Base-by-base conservation (phyloP, 164 flowering plant species). In the Chimonanthus salicifolius region DNA sequence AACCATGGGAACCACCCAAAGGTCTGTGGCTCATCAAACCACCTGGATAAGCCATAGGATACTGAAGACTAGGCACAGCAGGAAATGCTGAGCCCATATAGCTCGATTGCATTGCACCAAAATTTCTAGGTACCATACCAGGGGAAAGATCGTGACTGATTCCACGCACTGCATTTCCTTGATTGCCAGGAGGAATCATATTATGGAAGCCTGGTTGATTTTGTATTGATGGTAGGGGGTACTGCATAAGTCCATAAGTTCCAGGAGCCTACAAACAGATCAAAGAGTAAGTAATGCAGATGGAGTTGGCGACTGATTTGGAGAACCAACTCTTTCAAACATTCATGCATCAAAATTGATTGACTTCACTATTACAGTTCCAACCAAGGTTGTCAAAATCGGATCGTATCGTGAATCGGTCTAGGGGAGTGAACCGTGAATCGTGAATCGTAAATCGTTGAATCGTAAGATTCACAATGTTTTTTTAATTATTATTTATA, bases 221-320 rank as follows among this genome's bases (percentile, higher is more conserved):
- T 82, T 91, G 99, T 84, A 91, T 72, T 21, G 87, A 84, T 64
- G 93, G 94, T 71, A 88, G 66, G 70, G 92, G 94, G 78, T 92
- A 93, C 74, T 81, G 98, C 95, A 94, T 84, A 72, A 90, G 85
- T 20, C 99, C 98, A 76, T 91, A 96, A 72, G 87, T 71, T 82
- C 98, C 98, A 74, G 99, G 88, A 78, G 90, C 87, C 99, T 96
- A 77, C 66, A 82, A 67, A 80, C 44, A 46, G 60, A 60, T 58
- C 46, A 68, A 1, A n/a, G 48, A 67, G 18, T 2, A 13, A 68
- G 33, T 2, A 68, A 47, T 11, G 11, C 45, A 3, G 49, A 45
- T 66, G n/a, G 47, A 46, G 6, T 15, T 20, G 48, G 8, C 44
- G 8, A 20, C 45, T 63, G 18, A 4, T 63, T 9, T 20, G 44